A percentile compares a stretch with the other conserved stretches of the same genome.
Conservation (phyloP, 2,329 filamentous ascomycete genomes). For the Xylariomycetidae sp. region DNA sequence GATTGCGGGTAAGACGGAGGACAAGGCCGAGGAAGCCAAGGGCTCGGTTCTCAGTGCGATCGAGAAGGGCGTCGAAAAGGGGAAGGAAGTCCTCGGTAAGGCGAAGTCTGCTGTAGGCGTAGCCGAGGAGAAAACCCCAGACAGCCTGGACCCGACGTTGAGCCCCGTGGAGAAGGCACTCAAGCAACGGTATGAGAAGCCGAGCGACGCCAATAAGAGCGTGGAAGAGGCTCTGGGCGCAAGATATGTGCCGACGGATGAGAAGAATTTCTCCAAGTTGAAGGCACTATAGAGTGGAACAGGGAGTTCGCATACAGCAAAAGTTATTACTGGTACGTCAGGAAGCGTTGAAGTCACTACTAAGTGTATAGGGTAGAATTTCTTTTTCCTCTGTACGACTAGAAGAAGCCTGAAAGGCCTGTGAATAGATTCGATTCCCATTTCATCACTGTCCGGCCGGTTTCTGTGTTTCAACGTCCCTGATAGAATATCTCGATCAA, state of each 20-base stretch:
- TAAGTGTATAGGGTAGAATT: too few species aligned
- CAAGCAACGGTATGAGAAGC: conserved; percentile 44
- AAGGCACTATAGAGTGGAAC: conserved; percentile 12
- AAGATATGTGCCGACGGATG: conserved; percentile 22
- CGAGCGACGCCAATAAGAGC: conserved; percentile 34
- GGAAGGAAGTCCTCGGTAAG: conserved; percentile 33
- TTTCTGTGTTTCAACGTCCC: too few species aligned
- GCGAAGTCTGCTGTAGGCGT: conserved; percentile 31
- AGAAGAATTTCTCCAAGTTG: conserved; percentile 34
- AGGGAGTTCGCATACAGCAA: too few species aligned
- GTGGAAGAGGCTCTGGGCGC: conserved; percentile 30
- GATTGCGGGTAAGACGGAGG: conserved; percentile 23
- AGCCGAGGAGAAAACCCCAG: conserved; percentile 32
- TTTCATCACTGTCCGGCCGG: too few species aligned
- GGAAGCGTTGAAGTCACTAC: too few species aligned
- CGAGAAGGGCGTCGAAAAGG: conserved; percentile 36
- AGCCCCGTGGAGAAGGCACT: conserved; percentile 50
- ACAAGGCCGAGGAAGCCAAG: conserved; percentile 31
- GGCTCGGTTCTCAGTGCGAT: conserved; percentile 34
- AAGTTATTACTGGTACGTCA: too few species aligned
- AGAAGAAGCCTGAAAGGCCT: too few species aligned
- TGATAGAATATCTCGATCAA: too few species aligned
- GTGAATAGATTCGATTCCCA: too few species aligned
- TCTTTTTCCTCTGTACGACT: too few species aligned
- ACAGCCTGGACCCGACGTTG: conserved; percentile 30